A percentile compares a stretch with the other conserved stretches of the same genome.
Evolutionary conservation across 805 yeast species (phyloP).

Genomic region (Saturnispora gosingensis): DNA sequence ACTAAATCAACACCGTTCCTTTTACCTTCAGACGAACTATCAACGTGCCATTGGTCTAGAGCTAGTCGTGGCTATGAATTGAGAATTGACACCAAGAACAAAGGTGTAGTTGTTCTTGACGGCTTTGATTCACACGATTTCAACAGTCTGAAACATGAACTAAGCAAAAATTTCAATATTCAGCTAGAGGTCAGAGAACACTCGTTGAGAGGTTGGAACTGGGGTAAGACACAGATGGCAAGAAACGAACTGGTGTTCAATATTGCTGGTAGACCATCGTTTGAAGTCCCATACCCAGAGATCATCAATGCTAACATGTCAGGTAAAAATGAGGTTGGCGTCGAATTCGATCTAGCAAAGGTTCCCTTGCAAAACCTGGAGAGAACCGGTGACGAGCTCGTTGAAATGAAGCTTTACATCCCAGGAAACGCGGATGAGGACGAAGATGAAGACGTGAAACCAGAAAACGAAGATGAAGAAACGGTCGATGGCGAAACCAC

Average conservation of each 20-base stretch:
- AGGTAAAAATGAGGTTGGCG: constrained; percentile 87
- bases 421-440: constrained; percentile 66
- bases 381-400: constrained; percentile 89
- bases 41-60: constrained; percentile 81
- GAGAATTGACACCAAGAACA: constrained; percentile 79
- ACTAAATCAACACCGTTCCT: constrained; percentile 67
- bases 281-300: constrained; percentile 78
- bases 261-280: constrained; percentile 79
- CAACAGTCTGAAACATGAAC: constrained; percentile 68
- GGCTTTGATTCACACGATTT: constrained; percentile 87
- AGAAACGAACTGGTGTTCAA: constrained; percentile 83
- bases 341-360: constrained; percentile 60
- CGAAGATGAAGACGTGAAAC: constrained; percentile 28
- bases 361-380: constrained; percentile 36
- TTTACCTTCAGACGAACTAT: constrained; percentile 77
- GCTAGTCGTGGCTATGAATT: constrained; percentile 89
- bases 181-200: constrained; percentile 81
- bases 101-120: constrained; percentile 79
- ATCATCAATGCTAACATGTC: constrained; percentile 82
- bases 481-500: constrained; percentile 22
- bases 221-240: constrained; percentile 93
- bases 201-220: constrained; percentile 96
- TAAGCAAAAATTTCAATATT: constrained; percentile 65
- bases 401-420: constrained; percentile 85
- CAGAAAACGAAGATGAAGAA: constrained; percentile 8